Evolutionary conservation across 1,284 basidiomycete species (phyloP).

Genomic region (Marasmius fiardii): DNA sequence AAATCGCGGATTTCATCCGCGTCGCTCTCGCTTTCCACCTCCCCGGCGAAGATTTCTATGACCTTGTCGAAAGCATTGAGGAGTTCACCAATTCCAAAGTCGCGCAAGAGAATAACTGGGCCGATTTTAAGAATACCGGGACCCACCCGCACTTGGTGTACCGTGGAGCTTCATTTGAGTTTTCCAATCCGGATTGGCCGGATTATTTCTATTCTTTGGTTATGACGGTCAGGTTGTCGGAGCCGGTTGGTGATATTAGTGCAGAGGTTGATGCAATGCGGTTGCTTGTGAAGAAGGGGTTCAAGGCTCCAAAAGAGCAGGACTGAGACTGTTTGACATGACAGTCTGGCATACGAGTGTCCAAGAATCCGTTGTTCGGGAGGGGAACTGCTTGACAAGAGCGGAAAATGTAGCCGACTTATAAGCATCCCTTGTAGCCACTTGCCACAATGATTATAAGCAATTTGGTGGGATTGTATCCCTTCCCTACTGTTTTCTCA

Average conservation of each 20-base stretch:
- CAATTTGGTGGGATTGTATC: too few relatives aligned
- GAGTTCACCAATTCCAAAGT: constrained; percentile 1
- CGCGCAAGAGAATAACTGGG: constrained; percentile 1
- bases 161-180: background rate
- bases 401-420: too few relatives aligned
- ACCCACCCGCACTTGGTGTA: constrained; percentile 1
- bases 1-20: background rate
- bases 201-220: constrained; percentile 1
- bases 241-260: background rate
- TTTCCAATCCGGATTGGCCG: background rate
- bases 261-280: constrained; percentile 1
- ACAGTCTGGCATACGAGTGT: too few relatives aligned
- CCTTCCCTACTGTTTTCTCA: too few relatives aligned
- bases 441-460: too few relatives aligned
- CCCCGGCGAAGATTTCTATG: background rate
- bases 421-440: too few relatives aligned
- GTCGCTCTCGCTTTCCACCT: background rate
- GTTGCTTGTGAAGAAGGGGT: constrained; percentile 2
- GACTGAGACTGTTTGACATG: too few relatives aligned
- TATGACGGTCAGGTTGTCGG: constrained; percentile 2
- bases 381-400: too few relatives aligned
- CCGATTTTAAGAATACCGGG: background rate
- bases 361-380: too few relatives aligned
- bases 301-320: constrained; percentile 1
- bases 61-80: background rate